Conservation (phyloP, 2,329 filamentous ascomycete genomes). For the Xylariaceae sp. region DNA sequence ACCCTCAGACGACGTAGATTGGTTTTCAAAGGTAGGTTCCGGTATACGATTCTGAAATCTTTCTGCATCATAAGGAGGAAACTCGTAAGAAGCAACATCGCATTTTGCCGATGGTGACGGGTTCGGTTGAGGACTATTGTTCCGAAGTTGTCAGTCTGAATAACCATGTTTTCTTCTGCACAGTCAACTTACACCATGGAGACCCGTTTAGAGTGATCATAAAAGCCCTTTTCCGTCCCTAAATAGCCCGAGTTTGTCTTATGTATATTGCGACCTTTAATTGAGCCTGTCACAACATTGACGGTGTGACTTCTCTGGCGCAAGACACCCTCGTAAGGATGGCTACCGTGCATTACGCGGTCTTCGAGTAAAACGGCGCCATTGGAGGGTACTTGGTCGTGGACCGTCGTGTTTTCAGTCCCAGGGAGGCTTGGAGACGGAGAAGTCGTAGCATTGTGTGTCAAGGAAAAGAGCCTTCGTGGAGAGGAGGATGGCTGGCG, state of each 20-base stretch:
- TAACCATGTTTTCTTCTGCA: slow-evolving; percentile 2
- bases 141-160: slow-evolving; percentile 10
- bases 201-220: slow-evolving; percentile 9
- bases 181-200: slow-evolving; percentile 10
- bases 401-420: slow-evolving; percentile 10
- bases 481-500: slow-evolving; percentile 27
- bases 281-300: slow-evolving; percentile 24
- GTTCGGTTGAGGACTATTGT: slow-evolving; percentile 31
- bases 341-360: slow-evolving; percentile 32
- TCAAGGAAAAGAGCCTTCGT: slow-evolving; percentile 26
- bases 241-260: slow-evolving; percentile 34
- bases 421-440: slow-evolving; percentile 22
- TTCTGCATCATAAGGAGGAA: slow-evolving; percentile 38
- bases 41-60: slow-evolving; percentile 39
- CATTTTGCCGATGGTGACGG: slow-evolving; percentile 39
- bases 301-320: slow-evolving; percentile 31
- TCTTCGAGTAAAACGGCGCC: slow-evolving; percentile 18
- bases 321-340: slow-evolving; percentile 16
- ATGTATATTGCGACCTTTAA: slow-evolving; percentile 23
- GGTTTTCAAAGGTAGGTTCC: slow-evolving; percentile 32
- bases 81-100: slow-evolving; percentile 34
- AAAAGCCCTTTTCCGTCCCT: slow-evolving; percentile 17
- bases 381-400: slow-evolving; percentile 10
- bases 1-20: slow-evolving; percentile 34
- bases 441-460: slow-evolving; percentile 19